Base-by-base conservation (phyloP, 352 stramenopile species). In the Phytophthora constricta region DNA sequence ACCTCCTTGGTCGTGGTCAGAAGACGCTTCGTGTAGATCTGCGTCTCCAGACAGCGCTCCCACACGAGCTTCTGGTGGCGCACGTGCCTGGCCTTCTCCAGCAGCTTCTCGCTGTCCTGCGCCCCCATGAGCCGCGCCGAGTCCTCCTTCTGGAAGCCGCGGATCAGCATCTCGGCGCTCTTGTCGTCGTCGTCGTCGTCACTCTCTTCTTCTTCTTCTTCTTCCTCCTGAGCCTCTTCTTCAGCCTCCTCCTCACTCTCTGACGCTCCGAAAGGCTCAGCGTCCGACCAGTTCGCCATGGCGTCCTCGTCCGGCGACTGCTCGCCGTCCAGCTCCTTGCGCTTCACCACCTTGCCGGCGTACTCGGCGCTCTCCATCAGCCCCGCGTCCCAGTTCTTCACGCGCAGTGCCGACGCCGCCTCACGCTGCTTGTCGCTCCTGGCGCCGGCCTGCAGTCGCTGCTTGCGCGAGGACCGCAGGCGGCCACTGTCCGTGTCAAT, bases 1-100 rank as follows among this genome's bases (percentile, higher is more conserved):
- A 53, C 50, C 2, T 66, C 62, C 54, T 94, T 92, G 0, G 68
- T 63, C 13, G 76, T 81, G 8, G 72, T 84, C 3, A 96, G 65
- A 33, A 95, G 48, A 4, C 86, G 72, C 73, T 95, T 95, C 0
- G 87, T 92, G 69, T 90, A 92, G 63, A 96, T 96, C 70, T 96
- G 88, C 43, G 84, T 72, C 61, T 96, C 88, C 4, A 96, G 76
- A 72, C 81, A 93, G 22, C 84, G 81, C 59, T 96, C 88, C 86
- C 87, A 96, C 9, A 96, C 62, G 1, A 95, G 34, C 63, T 95
- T 96, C 57, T 96, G 88, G 64, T 96, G 72, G 20, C 86, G 82
- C 62, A 95, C 86, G 43, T 95, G 85, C 5, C 74, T 82, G 25
- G 86, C 86, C 65, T 94, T 94, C 49, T 95, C 76, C 23, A 92